A percentile compares a stretch with the other conserved stretches of the same genome.
phyloP scores from a whole-genome alignment of 805 yeast genomes.

The Saccharomycopsis fermentans region DNA sequence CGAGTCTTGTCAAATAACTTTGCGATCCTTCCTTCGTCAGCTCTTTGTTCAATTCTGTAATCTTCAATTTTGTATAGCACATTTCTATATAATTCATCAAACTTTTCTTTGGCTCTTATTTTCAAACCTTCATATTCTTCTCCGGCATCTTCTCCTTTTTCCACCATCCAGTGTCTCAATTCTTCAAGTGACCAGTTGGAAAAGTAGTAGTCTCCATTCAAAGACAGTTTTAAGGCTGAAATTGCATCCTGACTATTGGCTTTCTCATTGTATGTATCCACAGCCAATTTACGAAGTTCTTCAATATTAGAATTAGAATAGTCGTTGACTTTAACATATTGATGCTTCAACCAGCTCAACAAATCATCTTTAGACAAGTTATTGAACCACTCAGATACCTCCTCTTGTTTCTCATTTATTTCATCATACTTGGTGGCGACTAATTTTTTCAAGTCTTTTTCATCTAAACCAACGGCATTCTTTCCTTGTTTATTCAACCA shows the following conservation, averaged over 20 bases:
- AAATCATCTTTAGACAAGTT: neutral
- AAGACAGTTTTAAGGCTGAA: neutral
- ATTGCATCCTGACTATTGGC: neutral
- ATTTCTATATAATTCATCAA: neutral
- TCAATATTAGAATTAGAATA: neutral
- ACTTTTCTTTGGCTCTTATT: neutral
- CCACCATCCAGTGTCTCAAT: constrained; percentile 1
- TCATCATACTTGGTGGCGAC: neutral
- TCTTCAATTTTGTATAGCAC: neutral
- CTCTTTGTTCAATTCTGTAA: neutral
- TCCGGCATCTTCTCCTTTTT: neutral
- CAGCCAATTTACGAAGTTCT: neutral
- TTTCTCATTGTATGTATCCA: neutral
- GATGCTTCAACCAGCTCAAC: neutral
- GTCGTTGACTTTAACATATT: neutral
- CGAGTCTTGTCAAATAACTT: neutral
- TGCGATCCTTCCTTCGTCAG: neutral
- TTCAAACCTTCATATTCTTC: neutral
- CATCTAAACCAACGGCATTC: neutral
- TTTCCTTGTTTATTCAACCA: neutral
- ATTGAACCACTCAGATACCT: neutral
- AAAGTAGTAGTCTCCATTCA: neutral
- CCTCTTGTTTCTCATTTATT: neutral
- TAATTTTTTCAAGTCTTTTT: neutral
- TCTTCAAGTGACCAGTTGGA: constrained; percentile 2